Evolutionary conservation across 164 flowering plant species (phyloP).

Genomic region (Vitis vinifera): DNA sequence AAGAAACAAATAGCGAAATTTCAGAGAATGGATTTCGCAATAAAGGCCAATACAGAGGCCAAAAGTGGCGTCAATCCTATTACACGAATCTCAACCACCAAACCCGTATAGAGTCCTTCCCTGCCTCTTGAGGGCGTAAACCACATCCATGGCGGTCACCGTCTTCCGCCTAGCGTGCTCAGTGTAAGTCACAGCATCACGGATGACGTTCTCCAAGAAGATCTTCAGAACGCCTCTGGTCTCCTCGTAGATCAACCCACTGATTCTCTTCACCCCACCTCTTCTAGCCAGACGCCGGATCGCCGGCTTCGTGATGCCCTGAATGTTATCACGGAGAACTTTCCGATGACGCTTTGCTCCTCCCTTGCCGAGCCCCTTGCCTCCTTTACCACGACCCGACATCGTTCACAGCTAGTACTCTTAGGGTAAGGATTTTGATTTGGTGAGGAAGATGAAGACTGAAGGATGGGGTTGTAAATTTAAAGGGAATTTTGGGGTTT

Average conservation of each 20-base stretch:
- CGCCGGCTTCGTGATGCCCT: slow-evolving; percentile 29
- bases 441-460: background rate
- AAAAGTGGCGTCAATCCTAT: too few relatives aligned
- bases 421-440: background rate
- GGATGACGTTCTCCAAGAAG: slow-evolving; percentile 24
- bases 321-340: slow-evolving; percentile 25
- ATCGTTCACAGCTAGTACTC: background rate
- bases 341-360: slow-evolving; percentile 28
- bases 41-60: background rate
- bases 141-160: slow-evolving; percentile 29
- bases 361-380: slow-evolving; percentile 25
- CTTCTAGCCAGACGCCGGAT: slow-evolving; percentile 22
- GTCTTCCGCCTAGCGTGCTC: slow-evolving; percentile 29
- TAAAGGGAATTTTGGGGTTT: background rate
- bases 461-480: background rate
- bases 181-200: slow-evolving; percentile 24
- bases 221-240: slow-evolving; percentile 25
- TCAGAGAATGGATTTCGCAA: too few relatives aligned
- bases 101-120: slow-evolving; percentile 25
- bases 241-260: slow-evolving; percentile 28
- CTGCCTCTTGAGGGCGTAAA: slow-evolving; percentile 26
- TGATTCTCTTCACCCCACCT: slow-evolving; percentile 26
- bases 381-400: slow-evolving; percentile 28
- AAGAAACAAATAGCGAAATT: background rate
- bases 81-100: slow-evolving; percentile 11